Conservation (phyloP, 2,329 filamentous ascomycete genomes). For the Penicillium sumatraense region DNA sequence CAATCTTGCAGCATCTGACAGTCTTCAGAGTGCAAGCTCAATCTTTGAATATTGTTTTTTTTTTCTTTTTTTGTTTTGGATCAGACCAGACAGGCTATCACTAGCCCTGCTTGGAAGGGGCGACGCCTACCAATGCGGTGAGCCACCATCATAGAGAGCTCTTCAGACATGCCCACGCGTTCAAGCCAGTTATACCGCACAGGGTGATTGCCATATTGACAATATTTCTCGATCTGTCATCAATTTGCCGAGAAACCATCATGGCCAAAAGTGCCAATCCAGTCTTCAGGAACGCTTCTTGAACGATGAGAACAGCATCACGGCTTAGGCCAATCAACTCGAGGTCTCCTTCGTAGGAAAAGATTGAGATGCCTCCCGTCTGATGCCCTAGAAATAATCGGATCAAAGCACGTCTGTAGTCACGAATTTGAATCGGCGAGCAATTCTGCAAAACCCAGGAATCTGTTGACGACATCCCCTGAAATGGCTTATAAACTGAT, state of each 20-base stretch:
- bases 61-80: not conserved
- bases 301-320: not conserved
- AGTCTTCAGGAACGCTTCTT: not conserved
- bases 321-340: not conserved
- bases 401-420: slow-evolving; percentile 4
- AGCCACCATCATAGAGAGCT: not conserved
- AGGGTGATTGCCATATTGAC: not conserved
- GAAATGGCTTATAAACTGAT: not conserved
- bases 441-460: not conserved
- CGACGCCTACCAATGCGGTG: not conserved
- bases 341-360: not conserved
- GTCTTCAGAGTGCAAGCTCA: not conserved
- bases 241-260: not conserved
- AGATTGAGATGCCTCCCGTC: not conserved
- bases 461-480: not conserved
- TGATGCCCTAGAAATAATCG: slow-evolving; percentile 4
- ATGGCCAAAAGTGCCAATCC: not conserved
- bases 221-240: not conserved
- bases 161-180: not conserved
- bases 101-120: not conserved
- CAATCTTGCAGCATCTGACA: not conserved
- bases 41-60: not conserved
- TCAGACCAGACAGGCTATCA: not conserved
- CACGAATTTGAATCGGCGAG: not conserved
- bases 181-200: not conserved